Evolutionary conservation across 257 asterid genomes (phyloP).

Genomic region (Solanum okadae): DNA sequence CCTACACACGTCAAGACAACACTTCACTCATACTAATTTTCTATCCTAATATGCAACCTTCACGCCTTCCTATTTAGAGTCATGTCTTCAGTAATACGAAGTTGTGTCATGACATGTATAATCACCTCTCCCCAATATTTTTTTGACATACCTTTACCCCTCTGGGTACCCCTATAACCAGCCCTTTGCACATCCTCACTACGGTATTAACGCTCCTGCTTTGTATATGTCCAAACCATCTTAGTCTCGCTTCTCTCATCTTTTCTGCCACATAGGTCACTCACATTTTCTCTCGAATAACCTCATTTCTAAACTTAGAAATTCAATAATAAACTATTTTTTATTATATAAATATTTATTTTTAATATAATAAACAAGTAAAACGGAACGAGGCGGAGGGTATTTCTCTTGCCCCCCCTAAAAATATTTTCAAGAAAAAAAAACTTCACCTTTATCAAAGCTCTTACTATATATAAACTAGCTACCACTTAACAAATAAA

Average conservation of each 20-base stretch:
- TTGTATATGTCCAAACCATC: fast-evolving
- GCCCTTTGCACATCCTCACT: background rate
- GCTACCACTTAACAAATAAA: background rate
- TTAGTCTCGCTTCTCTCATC: too few species aligned
- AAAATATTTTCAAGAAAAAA: background rate
- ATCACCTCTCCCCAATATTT: background rate
- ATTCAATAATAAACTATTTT: too few species aligned
- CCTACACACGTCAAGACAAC: background rate
- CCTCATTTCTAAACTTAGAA: too few species aligned
- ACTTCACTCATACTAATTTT: background rate
- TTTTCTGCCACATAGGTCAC: fast-evolving
- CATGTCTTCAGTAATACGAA: background rate
- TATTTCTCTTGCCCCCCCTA: background rate
- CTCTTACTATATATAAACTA: background rate
- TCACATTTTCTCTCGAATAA: too few species aligned
- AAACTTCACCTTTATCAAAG: background rate
- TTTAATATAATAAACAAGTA: too few species aligned
- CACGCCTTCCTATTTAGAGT: background rate
- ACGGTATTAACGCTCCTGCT: background rate
- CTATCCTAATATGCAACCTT: background rate
- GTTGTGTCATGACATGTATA: too few species aligned
- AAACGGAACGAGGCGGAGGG: too few species aligned
- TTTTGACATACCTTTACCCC: background rate
- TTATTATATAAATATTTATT: too few species aligned
- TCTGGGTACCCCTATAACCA: background rate